Conservation (phyloP, 129 eudicot genomes). For the Oenanthe sinensis region DNA sequence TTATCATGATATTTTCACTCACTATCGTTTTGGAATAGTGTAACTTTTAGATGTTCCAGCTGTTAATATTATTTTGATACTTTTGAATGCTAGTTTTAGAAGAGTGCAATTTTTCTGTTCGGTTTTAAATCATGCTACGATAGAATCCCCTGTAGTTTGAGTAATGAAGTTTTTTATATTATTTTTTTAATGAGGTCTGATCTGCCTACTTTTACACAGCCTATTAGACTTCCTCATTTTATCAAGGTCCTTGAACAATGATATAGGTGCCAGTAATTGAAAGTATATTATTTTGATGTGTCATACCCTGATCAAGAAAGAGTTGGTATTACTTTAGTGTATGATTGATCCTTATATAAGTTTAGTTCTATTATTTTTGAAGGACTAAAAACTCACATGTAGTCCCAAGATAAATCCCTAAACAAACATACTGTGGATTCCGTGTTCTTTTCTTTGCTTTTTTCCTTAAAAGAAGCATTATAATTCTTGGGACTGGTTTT, state of each 20-base stretch:
- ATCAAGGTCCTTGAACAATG: neutral
- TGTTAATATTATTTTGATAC: neutral
- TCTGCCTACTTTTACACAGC: neutral
- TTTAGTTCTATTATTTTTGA: neutral
- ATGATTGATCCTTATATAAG: neutral
- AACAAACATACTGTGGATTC: neutral
- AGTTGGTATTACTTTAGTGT: neutral
- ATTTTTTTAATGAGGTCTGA: neutral
- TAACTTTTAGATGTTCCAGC: neutral
- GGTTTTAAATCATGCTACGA: neutral
- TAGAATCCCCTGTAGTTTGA: neutral
- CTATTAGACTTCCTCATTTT: neutral
- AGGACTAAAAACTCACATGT: neutral
- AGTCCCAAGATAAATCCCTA: neutral
- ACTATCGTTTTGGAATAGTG: neutral
- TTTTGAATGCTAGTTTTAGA: neutral
- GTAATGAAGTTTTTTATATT: neutral
- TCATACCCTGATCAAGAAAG: neutral
- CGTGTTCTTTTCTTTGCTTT: neutral
- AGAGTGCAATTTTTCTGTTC: neutral
- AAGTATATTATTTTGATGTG: neutral
- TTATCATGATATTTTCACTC: neutral
- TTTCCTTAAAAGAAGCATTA: neutral
- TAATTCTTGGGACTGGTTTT: neutral
- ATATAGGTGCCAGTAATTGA: neutral